A percentile compares a stretch with the other conserved stretches of the same genome.
These are phyloP conservation scores for Russula earlei DNA, from an alignment of 768 basidiomycete species.

Conservation along the genomic window DNA sequence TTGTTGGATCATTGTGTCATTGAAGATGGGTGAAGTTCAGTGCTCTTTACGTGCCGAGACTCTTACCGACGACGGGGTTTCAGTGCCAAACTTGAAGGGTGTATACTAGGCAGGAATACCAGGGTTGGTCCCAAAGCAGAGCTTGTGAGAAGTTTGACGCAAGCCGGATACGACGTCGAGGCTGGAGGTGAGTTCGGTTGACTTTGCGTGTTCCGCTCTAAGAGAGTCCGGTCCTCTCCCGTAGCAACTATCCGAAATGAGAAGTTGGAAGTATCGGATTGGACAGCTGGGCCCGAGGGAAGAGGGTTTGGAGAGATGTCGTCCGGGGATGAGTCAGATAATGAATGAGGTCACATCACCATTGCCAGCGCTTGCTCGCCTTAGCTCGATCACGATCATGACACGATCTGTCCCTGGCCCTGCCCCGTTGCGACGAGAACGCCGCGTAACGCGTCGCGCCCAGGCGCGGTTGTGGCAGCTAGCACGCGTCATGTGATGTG, in stretches of 20 bases:
- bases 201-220: not conserved
- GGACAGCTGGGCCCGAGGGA: conserved; percentile 33
- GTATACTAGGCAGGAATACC: conserved; percentile 66
- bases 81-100: conserved; percentile 70
- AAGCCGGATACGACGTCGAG: conserved; percentile 67
- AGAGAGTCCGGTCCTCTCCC: not conserved
- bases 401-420: not conserved
- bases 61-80: conserved; percentile 6
- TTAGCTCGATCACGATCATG: not conserved
- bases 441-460: not conserved
- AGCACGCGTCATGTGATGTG: conserved; percentile 13
- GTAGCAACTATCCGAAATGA: conserved; percentile 48
- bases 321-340: conserved; percentile 21
- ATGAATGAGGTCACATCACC: conserved; percentile 7
- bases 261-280: conserved; percentile 47
- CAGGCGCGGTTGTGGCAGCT: conserved; percentile 14
- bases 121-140: conserved; percentile 64
- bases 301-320: conserved; percentile 21
- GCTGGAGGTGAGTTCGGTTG: conserved; percentile 34
- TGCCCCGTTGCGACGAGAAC: too few relatives aligned
- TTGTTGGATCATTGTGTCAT: conserved; percentile 84
- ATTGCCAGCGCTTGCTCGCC: not conserved
- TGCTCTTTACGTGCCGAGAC: not conserved
- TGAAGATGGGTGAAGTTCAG: conserved; percentile 59
- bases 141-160: conserved; percentile 57